These are phyloP conservation scores for Pestalotiopsis sp. DNA, from an alignment of 2,329 filamentous ascomycete genomes.

Conservation along the genomic window DNA sequence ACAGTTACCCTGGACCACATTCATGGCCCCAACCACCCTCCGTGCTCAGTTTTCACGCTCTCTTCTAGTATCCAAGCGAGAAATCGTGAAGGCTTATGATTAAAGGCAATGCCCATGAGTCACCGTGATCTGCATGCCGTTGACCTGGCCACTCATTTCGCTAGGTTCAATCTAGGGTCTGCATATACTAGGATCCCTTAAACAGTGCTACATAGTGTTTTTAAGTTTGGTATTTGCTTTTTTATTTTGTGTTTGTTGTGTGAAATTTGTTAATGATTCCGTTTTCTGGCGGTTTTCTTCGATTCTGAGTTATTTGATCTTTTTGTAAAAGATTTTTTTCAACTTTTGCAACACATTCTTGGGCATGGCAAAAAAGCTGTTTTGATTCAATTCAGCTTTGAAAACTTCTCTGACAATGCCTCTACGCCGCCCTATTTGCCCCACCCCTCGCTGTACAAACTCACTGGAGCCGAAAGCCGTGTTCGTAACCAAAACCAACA, in stretches of 20 bases:
- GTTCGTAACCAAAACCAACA: background rate
- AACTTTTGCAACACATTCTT: background rate
- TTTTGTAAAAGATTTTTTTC: background rate
- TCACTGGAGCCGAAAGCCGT: background rate
- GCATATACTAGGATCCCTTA: background rate
- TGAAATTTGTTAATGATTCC: background rate
- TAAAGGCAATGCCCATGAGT: background rate
- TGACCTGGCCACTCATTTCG: slow-evolving; percentile 5
- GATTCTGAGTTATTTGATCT: background rate
- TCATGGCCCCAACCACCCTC: background rate
- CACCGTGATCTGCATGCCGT: background rate
- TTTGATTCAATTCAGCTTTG: too few relatives aligned
- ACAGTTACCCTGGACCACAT: background rate
- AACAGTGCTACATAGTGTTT: background rate
- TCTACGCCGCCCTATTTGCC: background rate
- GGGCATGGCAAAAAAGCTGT: background rate
- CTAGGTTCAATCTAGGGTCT: background rate
- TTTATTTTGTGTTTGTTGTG: background rate
- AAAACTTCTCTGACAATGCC: background rate
- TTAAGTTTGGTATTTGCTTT: background rate
- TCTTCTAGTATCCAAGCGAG: background rate
- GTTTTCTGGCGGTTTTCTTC: too few relatives aligned
- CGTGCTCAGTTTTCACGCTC: background rate
- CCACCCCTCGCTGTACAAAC: background rate
- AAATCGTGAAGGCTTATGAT: background rate